Evolutionary conservation across 129 eudicot genomes (phyloP).

Genomic region (Lactuca saligna): DNA sequence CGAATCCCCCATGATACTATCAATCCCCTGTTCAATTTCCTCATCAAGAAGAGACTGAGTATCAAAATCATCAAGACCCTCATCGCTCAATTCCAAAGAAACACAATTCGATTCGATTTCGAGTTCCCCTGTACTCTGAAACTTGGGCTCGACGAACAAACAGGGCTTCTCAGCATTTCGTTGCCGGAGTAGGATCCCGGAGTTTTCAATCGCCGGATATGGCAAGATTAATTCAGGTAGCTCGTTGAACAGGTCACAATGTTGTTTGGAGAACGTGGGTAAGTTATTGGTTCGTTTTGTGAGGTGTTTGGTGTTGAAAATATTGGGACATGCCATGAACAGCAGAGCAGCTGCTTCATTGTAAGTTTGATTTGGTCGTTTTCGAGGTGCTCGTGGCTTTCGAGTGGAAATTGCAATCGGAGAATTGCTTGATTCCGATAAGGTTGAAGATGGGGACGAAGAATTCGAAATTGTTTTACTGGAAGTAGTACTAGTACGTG

Average conservation of each 20-base stretch:
- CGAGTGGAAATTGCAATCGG: slow-evolving; percentile 58
- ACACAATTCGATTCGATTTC: slow-evolving; percentile 18
- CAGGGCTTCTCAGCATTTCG: slow-evolving; percentile 39
- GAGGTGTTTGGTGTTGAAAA: slow-evolving; percentile 66
- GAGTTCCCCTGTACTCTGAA: slow-evolving; percentile 10
- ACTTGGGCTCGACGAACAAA: slow-evolving; percentile 33
- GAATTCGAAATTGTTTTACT: slow-evolving; percentile 59
- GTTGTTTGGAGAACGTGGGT: slow-evolving; percentile 45
- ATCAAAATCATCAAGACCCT: slow-evolving; percentile 60
- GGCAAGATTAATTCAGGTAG: slow-evolving; percentile 61
- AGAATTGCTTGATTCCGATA: slow-evolving; percentile 80
- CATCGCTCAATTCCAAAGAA: slow-evolving; percentile 37
- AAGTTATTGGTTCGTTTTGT: slow-evolving; percentile 35
- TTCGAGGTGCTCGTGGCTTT: slow-evolving; percentile 87
- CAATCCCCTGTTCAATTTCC: slow-evolving; percentile 82
- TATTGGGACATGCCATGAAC: slow-evolving; percentile 80
- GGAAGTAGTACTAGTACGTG: slow-evolving; percentile 47
- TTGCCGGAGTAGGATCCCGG: slow-evolving; percentile 44
- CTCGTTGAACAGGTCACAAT: slow-evolving; percentile 33
- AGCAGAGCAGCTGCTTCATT: slow-evolving; percentile 91
- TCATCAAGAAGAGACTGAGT: slow-evolving; percentile 79
- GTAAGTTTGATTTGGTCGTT: slow-evolving; percentile 90
- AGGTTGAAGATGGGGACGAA: slow-evolving; percentile 86
- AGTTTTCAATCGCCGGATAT: slow-evolving; percentile 38
- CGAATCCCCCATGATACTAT: slow-evolving; percentile 78